These are phyloP conservation scores for Pisolithus sp. DNA, from an alignment of 768 basidiomycete genomes.

Conservation along the genomic window DNA sequence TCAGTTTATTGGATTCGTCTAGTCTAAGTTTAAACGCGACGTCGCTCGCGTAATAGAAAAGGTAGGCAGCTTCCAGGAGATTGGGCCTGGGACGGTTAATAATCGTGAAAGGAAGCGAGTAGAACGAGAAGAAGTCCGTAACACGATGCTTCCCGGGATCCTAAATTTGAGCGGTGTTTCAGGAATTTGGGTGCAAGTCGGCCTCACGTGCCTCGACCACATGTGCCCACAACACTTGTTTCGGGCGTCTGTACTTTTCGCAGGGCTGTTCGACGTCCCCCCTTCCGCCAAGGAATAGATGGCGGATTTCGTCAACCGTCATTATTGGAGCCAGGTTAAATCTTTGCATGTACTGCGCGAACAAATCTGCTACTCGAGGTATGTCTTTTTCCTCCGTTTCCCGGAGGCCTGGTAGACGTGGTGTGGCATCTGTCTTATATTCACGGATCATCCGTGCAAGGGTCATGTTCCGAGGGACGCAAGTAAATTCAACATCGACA, in stretches of 20 bases:
- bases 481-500: conserved; percentile 84
- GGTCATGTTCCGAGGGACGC: conserved; percentile 80
- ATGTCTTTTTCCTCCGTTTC: conserved; percentile 86
- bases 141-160: conserved; percentile 75
- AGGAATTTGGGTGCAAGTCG: conserved; percentile 10
- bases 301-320: conserved; percentile 69
- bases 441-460: conserved; percentile 83
- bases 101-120: conserved; percentile 90
- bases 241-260: conserved; percentile 42
- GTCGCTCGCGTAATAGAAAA: conserved; percentile 92
- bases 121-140: conserved; percentile 97
- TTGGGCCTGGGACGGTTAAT: conserved; percentile 69
- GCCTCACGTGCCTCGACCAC: conserved; percentile 73
- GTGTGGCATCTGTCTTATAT: conserved; percentile 56
- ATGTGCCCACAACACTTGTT: conserved; percentile 93
- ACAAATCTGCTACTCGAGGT: conserved; percentile 60
- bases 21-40: conserved; percentile 56
- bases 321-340: conserved; percentile 80
- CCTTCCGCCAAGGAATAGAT: conserved; percentile 83
- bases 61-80: conserved; percentile 85
- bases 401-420: conserved; percentile 59
- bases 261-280: conserved; percentile 43
- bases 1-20: conserved; percentile 57
- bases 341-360: conserved; percentile 71
- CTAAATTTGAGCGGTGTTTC: conserved; percentile 34